phyloP scores from a whole-genome alignment of 2,329 filamentous ascomycete species.

The Didymella pomorum region DNA sequence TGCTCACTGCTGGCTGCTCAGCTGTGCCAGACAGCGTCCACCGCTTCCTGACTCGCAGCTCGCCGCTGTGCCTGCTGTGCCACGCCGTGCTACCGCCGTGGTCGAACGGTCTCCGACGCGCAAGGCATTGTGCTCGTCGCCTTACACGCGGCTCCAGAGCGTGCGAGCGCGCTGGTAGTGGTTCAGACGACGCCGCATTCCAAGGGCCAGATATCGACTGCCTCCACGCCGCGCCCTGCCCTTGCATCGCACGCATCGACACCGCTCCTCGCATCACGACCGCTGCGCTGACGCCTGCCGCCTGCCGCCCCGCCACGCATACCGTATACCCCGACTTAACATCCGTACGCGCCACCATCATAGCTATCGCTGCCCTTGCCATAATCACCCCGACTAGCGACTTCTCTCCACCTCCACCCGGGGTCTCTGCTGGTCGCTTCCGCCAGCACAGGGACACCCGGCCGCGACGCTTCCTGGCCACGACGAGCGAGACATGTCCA shows the following conservation, averaged over 20 bases:
- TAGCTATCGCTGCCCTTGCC: slow-evolving; percentile 8
- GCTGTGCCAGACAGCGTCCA: neutral
- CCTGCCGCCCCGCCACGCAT: slow-evolving; percentile 14
- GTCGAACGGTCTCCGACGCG: slow-evolving; percentile 10
- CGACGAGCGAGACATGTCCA: slow-evolving; percentile 49
- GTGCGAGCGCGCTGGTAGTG: slow-evolving; percentile 18
- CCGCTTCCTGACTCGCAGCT: slow-evolving; percentile 18
- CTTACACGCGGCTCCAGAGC: slow-evolving; percentile 25
- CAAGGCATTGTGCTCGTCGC: slow-evolving; percentile 11
- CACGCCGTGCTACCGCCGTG: neutral
- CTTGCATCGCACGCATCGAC: slow-evolving; percentile 5
- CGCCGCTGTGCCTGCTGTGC: neutral
- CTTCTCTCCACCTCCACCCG: slow-evolving; percentile 20
- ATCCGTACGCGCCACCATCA: neutral
- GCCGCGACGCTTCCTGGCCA: slow-evolving; percentile 21
- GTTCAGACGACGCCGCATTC: slow-evolving; percentile 24
- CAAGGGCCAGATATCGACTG: slow-evolving; percentile 1
- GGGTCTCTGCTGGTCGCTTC: slow-evolving; percentile 41
- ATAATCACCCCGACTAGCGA: slow-evolving; percentile 3
- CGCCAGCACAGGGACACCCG: slow-evolving; percentile 34
- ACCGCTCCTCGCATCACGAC: slow-evolving; percentile 9
- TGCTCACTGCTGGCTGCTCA: neutral
- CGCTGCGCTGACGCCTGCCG: slow-evolving; percentile 22
- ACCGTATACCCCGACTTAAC: neutral
- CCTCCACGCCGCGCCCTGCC: slow-evolving; percentile 11